Evolutionary conservation across 225 moss, liverwort and hornwort genomes (phyloP), one percentile per base, ranked within the genome.

Genomic region (Lunularia cruciata): DNA sequence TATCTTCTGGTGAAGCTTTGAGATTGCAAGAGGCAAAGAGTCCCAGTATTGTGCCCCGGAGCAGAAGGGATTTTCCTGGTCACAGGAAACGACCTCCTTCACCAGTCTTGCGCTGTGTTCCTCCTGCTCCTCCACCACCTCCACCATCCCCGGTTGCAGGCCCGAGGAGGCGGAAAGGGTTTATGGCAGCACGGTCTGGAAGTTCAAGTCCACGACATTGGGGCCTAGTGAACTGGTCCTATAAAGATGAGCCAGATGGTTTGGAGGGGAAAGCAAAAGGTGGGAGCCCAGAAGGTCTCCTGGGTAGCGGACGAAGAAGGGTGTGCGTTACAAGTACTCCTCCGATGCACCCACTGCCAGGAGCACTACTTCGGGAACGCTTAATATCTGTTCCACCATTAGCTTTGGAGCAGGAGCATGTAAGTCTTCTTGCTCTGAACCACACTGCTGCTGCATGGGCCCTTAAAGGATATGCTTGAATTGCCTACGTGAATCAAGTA

Each of bases 131-230:
- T 63, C 92, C 92, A 37, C 92, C 92, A 32, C 92, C 92, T 76
- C 92, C 92, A 47, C 92, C 92, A 65, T 93, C 92, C 4, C 92
- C 90, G 37, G 92, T 93, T 37, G 86, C 92, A 65, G 88, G 90
- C n/a, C 86, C 83, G 14, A 90, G 85, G 74, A 86, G 92, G 72
- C 80, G 92, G 60, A 93, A 85, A 57, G 90, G 92, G 23, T 85
- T 90, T 68, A 93, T 93, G 92, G 83, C 90, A 65, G 92, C 92
- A 60, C 79, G 92, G 37, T 93, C 92, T 28, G 92, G 92, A 72
- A 93, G 92, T 75, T 93, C 92, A 22, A 93, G 92, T 62, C 92
- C 92, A 14, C 88, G 92, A 40, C 86, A 93, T 49, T 93, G 90
- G 90, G 92, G 92, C 30, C 77, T 90, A 38, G 79, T 90, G 43